Evolutionary conservation across 257 asterid species (phyloP).

Genomic region (Nicotiana sylvestris): DNA sequence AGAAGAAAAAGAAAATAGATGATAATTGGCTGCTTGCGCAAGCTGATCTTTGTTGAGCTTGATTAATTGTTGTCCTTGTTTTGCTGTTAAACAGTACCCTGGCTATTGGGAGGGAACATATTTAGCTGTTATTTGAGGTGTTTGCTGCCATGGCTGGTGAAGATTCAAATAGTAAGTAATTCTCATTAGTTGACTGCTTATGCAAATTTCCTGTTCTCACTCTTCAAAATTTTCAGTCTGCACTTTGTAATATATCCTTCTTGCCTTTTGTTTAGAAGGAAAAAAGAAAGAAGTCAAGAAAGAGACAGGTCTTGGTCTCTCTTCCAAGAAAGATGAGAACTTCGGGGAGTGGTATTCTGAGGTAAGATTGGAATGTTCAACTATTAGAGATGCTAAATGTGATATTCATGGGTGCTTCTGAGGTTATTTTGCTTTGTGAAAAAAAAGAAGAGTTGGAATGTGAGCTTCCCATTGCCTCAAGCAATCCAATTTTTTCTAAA

Average conservation of each 20-base stretch:
- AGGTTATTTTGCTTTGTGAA: not conserved
- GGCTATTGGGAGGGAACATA: not conserved
- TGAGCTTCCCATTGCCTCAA: not conserved
- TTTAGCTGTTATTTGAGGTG: not conserved
- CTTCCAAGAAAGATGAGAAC: too few species aligned
- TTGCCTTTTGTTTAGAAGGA: constrained; percentile 48
- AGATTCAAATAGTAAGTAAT: constrained; percentile 1
- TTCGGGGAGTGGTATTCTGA: too few species aligned
- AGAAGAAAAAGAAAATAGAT: not conserved
- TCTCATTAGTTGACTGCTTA: not conserved
- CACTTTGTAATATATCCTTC: not conserved
- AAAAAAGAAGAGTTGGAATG: not conserved
- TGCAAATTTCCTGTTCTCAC: not conserved
- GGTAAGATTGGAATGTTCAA: not conserved
- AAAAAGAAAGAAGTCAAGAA: constrained; percentile 9
- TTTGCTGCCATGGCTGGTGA: constrained; percentile 11
- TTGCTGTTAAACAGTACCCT: not conserved
- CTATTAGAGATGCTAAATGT: not conserved
- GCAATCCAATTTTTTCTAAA: not conserved
- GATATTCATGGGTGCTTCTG: not conserved
- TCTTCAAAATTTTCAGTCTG: not conserved
- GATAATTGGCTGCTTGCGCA: not conserved
- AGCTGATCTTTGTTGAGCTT: not conserved
- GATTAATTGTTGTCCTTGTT: not conserved
- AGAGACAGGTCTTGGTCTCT: too few species aligned